Percentiles rank a stretch among this genome's conserved stretches.
These are phyloP conservation scores for Garcia nutans DNA, from an alignment of 345 rosid genomes.

Conservation along the genomic window DNA sequence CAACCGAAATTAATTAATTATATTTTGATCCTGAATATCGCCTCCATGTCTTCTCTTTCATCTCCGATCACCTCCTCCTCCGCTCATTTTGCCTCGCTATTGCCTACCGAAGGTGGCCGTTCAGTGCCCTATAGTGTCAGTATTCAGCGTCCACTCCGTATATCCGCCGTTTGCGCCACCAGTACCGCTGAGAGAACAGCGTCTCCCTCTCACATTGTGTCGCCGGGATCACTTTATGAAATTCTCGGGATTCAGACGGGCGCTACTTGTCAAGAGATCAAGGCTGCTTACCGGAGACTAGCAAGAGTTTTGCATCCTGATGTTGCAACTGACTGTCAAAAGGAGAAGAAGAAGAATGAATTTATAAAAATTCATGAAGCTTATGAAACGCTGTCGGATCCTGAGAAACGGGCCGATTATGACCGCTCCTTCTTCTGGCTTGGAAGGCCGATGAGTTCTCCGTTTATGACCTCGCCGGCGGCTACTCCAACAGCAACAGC, in stretches of 20 bases:
- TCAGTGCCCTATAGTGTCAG: slow-evolving; percentile 20
- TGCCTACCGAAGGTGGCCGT: background rate
- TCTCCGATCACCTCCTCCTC: slow-evolving; percentile 19
- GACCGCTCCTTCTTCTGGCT: slow-evolving; percentile 43
- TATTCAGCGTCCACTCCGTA: slow-evolving; percentile 33
- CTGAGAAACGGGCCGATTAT: slow-evolving; percentile 56
- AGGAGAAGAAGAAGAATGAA: slow-evolving; percentile 28
- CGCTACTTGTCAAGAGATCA: slow-evolving; percentile 60
- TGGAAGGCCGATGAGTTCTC: slow-evolving; percentile 23
- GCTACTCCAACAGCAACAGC: background rate
- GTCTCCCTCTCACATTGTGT: slow-evolving; percentile 12
- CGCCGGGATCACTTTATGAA: slow-evolving; percentile 46
- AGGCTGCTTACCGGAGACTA: slow-evolving; percentile 58
- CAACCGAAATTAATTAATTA: background rate
- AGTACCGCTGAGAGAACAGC: slow-evolving; percentile 36
- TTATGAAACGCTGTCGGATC: slow-evolving; percentile 64
- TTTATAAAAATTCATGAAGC: slow-evolving; percentile 65
- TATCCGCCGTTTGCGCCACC: slow-evolving; percentile 41
- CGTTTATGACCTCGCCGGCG: slow-evolving; percentile 24
- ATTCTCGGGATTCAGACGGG: slow-evolving; percentile 56
- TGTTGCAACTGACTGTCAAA: slow-evolving; percentile 32
- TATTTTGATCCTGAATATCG: slow-evolving; percentile 10
- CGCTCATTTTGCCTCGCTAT: slow-evolving; percentile 18
- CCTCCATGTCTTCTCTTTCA: slow-evolving; percentile 29
- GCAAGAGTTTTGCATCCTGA: slow-evolving; percentile 70